Percentiles rank a stretch among this genome's conserved stretches.
Conservation (phyloP, 2,329 filamentous ascomycete species). For the Myriosclerotinia curreyana region DNA sequence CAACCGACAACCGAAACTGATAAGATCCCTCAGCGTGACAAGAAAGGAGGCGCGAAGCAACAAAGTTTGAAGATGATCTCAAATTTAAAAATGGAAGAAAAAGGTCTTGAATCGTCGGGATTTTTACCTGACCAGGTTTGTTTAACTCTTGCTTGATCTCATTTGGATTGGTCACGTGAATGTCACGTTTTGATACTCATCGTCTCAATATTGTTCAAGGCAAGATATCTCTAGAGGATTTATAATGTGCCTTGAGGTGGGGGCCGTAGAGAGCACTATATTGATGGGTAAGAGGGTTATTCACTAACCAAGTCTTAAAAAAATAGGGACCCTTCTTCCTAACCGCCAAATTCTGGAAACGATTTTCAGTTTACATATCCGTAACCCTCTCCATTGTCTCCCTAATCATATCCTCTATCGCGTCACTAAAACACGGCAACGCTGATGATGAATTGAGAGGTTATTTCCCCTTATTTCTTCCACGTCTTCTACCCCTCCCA, state of each 20-base stretch:
- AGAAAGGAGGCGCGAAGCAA: not conserved
- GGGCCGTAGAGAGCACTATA: not conserved
- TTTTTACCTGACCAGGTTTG: not conserved
- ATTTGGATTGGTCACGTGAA: not conserved
- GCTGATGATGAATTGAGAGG: constrained; percentile 22
- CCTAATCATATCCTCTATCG: constrained; percentile 28
- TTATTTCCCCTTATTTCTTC: not conserved
- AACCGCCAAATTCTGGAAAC: constrained; percentile 34
- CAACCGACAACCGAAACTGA: not conserved
- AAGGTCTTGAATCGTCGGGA: not conserved
- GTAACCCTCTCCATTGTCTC: constrained; percentile 27
- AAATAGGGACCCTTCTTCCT: constrained; percentile 26
- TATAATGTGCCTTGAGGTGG: too few species aligned
- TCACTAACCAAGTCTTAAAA: not conserved
- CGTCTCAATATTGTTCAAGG: not conserved
- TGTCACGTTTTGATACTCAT: not conserved
- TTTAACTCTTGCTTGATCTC: not conserved
- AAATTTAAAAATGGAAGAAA: not conserved
- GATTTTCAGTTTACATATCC: constrained; percentile 30
- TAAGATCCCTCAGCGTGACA: not conserved
- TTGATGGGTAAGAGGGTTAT: accelerated
- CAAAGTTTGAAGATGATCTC: not conserved
- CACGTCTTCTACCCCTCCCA: too few species aligned
- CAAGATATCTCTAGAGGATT: not conserved
- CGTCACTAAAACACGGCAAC: constrained; percentile 22